Percentiles rank a stretch among this genome's conserved stretches.
phyloP scores from a whole-genome alignment of 441 rosid species.

The Macaranga tanarius region DNA sequence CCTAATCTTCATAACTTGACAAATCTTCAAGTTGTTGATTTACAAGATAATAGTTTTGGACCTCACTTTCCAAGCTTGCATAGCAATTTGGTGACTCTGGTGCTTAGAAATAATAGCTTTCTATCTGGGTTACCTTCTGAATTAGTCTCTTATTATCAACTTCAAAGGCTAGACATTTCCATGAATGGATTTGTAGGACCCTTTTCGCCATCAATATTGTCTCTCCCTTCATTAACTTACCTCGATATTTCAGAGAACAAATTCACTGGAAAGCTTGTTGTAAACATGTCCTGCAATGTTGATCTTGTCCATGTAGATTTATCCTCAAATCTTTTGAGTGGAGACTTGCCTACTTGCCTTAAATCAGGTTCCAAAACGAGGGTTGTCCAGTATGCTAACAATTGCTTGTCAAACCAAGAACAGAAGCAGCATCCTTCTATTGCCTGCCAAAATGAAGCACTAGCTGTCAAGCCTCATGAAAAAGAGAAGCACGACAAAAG shows the following conservation, averaged over 20 bases:
- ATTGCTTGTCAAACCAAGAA: constrained; percentile 44
- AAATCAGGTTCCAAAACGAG: constrained; percentile 16
- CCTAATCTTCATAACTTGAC: constrained; percentile 44
- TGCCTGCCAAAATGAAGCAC: constrained; percentile 53
- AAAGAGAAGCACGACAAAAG: constrained; percentile 26
- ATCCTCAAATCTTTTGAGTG: constrained; percentile 52
- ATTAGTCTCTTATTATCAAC: constrained; percentile 39
- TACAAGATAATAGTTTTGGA: constrained; percentile 48
- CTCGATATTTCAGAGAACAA: constrained; percentile 52
- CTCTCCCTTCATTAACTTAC: constrained; percentile 46
- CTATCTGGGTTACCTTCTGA: constrained; percentile 42
- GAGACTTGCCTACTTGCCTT: constrained; percentile 53
- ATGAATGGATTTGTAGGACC: constrained; percentile 57
- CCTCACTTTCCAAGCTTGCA: constrained; percentile 50
- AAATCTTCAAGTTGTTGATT: constrained; percentile 59
- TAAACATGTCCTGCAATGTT: constrained; percentile 51
- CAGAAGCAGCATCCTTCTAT: constrained; percentile 43
- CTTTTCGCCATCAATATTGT: constrained; percentile 40
- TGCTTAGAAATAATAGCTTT: constrained; percentile 52
- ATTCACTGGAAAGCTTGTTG: constrained; percentile 46
- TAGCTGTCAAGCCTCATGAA: constrained; percentile 47
- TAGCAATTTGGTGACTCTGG: constrained; percentile 35
- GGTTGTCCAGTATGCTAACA: constrained; percentile 32
- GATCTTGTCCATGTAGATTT: constrained; percentile 44
- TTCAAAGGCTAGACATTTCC: constrained; percentile 56